Base-by-base conservation (phyloP, 768 basidiomycete species). In the Psilocybe sp. region DNA sequence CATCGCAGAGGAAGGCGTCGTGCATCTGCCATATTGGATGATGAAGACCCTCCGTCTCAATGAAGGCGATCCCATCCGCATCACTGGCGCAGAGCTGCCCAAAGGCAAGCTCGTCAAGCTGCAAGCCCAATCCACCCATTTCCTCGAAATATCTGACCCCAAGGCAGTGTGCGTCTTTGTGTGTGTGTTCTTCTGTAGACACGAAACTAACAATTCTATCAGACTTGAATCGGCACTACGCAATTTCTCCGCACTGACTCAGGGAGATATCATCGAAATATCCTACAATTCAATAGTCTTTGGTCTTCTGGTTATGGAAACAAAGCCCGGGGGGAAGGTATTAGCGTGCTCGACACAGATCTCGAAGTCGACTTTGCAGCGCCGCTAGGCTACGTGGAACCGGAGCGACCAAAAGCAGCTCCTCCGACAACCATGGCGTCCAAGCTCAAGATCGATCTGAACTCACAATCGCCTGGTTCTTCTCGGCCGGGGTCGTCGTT, bases 21-120 rank as follows among this genome's bases (percentile, higher is more conserved):
- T 95, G 2, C 89, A 98, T 73, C 76, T 99, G 13, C 97, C 97
- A 0, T 89, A 93, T 59, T 99, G 97, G 97, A 96, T 99, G 91
- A 99, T 99, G 96, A 94, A 89, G 73, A 94, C 92, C 4, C 74
- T 99, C 15, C 82, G 92, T 20, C 71, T 99, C 20, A 86, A 85
- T 48, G 97, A 99, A 69, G 97, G 97, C 11, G 97, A 98, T 71
- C 84, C 92, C 10, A 90, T 99, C 52, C 85, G 94, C 39, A 85
- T 98, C 46, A 94, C 88, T 5, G 94, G 96, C 7, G 78, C 88
- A 1, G 84, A 88, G 52, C 77, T 98, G 13, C 84, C 84, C 0
- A 98, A 98, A 68, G 97, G 96, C 54, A 93, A 94, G 69, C 76
- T 95, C 46, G 90, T 99, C 64, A 99, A 99, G 69, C 75, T 99